Conservation (phyloP, 1,284 basidiomycete genomes). For the Golubevia sp. region DNA sequence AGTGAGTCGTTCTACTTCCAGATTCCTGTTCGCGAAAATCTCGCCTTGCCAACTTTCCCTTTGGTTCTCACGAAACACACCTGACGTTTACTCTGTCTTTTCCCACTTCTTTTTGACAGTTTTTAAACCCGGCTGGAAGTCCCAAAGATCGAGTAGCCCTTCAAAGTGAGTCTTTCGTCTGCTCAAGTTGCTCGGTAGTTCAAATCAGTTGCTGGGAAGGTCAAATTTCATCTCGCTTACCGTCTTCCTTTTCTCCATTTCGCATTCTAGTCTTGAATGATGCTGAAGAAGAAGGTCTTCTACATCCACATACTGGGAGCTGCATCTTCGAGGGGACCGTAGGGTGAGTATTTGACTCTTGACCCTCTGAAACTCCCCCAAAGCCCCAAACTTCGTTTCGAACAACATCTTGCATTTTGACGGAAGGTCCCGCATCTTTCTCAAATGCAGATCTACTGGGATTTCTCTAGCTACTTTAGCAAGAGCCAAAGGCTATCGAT, state of each 20-base stretch:
- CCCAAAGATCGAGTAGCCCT: conserved; percentile 96
- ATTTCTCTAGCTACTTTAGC: conserved; percentile 87
- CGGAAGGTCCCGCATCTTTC: not conserved
- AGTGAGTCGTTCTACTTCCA: conserved; percentile 64
- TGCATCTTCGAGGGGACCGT: conserved; percentile 98
- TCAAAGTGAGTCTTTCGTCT: conserved; percentile 68
- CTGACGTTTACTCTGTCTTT: not conserved
- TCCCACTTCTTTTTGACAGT: no score
- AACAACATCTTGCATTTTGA: no score
- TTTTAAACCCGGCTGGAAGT: conserved; percentile 93
- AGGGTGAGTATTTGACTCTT: conserved; percentile 66
- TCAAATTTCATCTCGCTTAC: not conserved
- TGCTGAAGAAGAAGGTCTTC: conserved; percentile 80
- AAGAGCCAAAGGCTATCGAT: conserved; percentile 69
- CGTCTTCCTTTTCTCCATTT: not conserved
- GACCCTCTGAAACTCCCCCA: no score
- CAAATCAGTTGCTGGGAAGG: not conserved
- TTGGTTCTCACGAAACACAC: not conserved
- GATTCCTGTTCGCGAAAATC: no score
- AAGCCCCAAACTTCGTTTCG: no score
- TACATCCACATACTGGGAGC: conserved; percentile 85
- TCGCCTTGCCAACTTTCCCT: no score
- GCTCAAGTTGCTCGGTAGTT: not conserved
- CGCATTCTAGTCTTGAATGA: conserved; percentile 70
- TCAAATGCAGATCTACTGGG: conserved; percentile 72